Conservation (phyloP, 371 early-diverging fungal species). For the Mucor velutinosus region DNA sequence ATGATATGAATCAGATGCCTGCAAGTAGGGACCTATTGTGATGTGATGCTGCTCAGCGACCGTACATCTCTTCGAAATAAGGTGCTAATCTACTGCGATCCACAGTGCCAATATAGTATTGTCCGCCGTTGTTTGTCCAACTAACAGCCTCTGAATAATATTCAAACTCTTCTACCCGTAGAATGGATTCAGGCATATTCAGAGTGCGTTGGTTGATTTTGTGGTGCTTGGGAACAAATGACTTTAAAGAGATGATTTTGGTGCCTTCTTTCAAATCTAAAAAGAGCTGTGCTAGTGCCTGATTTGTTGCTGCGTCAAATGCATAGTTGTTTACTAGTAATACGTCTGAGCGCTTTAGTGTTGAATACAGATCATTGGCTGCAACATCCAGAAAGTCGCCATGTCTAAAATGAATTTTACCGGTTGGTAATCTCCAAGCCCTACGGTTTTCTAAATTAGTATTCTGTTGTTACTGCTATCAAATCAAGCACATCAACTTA, state of each 20-base stretch:
- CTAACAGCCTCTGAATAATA: conserved; percentile 87
- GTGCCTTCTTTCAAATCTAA: conserved; percentile 91
- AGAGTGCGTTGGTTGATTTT: conserved; percentile 78
- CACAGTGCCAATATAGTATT: conserved; percentile 85
- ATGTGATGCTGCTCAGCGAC: conserved; percentile 4
- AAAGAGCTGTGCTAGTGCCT: conserved; percentile 79
- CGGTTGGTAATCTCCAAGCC: conserved; percentile 68
- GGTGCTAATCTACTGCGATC: conserved; percentile 69
- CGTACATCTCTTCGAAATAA: conserved; percentile 57
- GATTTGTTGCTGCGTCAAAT: conserved; percentile 85
- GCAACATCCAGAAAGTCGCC: conserved; percentile 74
- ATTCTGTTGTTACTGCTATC: neutral
- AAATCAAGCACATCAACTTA: conserved; percentile 30
- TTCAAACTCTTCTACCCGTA: conserved; percentile 72
- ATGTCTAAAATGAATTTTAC: conserved; percentile 67
- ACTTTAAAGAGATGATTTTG: conserved; percentile 79
- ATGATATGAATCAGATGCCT: neutral
- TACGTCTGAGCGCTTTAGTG: conserved; percentile 84
- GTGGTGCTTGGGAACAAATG: conserved; percentile 81
- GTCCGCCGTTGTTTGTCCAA: conserved; percentile 91
- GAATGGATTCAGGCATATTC: conserved; percentile 83
- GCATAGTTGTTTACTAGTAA: conserved; percentile 95
- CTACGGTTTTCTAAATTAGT: conserved; percentile 17
- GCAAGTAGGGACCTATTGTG: neutral
- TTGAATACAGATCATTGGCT: conserved; percentile 60